A percentile compares a stretch with the other conserved stretches of the same genome.
Conservation (phyloP, 768 basidiomycete species). For the Neoboletus brunneissimus region DNA sequence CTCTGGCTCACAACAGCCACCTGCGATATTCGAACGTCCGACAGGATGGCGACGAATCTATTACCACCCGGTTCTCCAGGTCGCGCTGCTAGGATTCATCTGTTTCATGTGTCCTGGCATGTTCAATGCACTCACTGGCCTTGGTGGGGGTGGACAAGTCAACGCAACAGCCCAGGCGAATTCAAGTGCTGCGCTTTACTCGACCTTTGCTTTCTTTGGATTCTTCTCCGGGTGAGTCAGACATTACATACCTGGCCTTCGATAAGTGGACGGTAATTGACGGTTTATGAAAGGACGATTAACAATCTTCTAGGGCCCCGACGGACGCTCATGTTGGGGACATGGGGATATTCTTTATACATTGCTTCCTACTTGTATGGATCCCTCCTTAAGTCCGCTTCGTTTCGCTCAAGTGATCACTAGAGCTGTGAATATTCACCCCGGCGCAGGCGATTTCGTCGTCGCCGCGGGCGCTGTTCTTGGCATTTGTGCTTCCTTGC, state of each 20-base stretch:
- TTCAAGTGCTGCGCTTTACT: slow-evolving; percentile 63
- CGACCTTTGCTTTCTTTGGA: slow-evolving; percentile 56
- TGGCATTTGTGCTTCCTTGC: slow-evolving; percentile 47
- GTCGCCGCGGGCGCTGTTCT: slow-evolving; percentile 49
- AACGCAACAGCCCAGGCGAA: slow-evolving; percentile 64
- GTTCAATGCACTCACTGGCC: slow-evolving; percentile 76
- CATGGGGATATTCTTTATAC: slow-evolving; percentile 51
- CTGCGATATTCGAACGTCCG: slow-evolving; percentile 43
- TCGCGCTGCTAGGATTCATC: slow-evolving; percentile 63
- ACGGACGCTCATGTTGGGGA: slow-evolving; percentile 48
- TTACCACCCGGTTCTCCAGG: slow-evolving; percentile 44
- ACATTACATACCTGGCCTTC: not conserved
- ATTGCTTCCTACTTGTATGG: slow-evolving; percentile 45
- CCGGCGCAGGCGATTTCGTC: slow-evolving; percentile 43
- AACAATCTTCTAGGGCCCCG: slow-evolving; percentile 66
- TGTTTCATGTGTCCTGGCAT: slow-evolving; percentile 61
- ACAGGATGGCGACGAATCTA: slow-evolving; percentile 54
- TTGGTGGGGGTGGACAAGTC: slow-evolving; percentile 78
- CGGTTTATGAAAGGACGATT: slow-evolving; percentile 48
- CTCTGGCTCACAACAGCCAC: slow-evolving; percentile 15
- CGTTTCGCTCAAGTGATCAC: not conserved
- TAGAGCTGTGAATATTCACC: slow-evolving; percentile 45
- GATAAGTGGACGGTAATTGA: not conserved
- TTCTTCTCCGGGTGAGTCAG: slow-evolving; percentile 66
- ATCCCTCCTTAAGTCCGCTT: not conserved